These are phyloP conservation scores for Fusarium drepaniforme DNA, from an alignment of 2,329 filamentous ascomycete genomes.

Conservation along the genomic window DNA sequence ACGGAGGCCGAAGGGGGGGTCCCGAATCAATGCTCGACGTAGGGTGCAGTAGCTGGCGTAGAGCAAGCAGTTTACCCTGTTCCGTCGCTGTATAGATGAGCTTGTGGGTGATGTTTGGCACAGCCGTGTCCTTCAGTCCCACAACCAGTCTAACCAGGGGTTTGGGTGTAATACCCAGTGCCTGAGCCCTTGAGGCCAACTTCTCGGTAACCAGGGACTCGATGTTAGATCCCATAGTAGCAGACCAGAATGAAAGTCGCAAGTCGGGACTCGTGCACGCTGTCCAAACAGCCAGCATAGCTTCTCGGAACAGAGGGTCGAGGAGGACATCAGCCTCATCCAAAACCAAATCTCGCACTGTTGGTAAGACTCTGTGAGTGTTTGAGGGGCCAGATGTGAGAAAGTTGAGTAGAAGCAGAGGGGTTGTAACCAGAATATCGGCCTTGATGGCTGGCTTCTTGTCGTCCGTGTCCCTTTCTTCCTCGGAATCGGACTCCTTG, in stretches of 20 bases:
- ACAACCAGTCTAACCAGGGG: constrained; percentile 87
- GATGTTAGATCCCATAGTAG: constrained; percentile 95
- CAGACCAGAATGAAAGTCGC: constrained; percentile 89
- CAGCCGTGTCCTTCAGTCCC: constrained; percentile 95
- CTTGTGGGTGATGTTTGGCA: constrained; percentile 91
- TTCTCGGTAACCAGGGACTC: constrained; percentile 82
- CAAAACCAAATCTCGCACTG: constrained; percentile 80
- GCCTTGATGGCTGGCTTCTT: constrained; percentile 49
- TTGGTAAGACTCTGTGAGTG: constrained; percentile 67
- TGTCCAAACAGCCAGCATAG: constrained; percentile 87
- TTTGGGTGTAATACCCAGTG: constrained; percentile 52
- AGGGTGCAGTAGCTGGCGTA: constrained; percentile 90
- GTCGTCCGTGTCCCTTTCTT: constrained; percentile 39
- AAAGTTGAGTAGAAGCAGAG: constrained; percentile 79
- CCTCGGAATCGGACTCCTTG: constrained; percentile 53
- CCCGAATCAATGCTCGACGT: constrained; percentile 67
- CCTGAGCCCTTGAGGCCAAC: constrained; percentile 66
- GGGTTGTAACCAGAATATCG: constrained; percentile 57
- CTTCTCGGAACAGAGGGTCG: constrained; percentile 89
- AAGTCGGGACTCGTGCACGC: constrained; percentile 79
- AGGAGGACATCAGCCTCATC: constrained; percentile 97
- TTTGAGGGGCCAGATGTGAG: constrained; percentile 63
- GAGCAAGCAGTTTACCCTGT: constrained; percentile 89
- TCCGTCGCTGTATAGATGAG: constrained; percentile 94
- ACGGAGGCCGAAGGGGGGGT: constrained; percentile 81